These are phyloP conservation scores for Rubia peregrina DNA, from an alignment of 305 asterid species.

Conservation along the genomic window DNA sequence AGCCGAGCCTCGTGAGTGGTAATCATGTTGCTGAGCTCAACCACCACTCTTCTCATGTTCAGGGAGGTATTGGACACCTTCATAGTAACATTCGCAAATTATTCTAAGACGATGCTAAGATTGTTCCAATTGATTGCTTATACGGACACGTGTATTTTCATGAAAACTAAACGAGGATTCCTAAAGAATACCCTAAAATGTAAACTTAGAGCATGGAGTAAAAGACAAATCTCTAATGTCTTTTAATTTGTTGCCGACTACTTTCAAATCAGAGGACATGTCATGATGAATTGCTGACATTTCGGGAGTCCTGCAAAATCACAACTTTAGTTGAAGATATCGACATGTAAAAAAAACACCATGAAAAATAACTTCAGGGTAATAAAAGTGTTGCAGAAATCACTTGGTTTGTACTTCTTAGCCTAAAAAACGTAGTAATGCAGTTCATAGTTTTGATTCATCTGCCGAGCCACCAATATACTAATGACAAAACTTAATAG, in stretches of 20 bases:
- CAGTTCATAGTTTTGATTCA: background rate
- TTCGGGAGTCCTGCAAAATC: constrained; percentile 66
- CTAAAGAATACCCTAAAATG: background rate
- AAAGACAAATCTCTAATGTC: constrained; percentile 48
- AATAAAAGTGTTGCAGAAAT: too few species aligned
- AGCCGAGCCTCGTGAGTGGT: constrained; percentile 83
- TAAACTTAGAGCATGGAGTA: background rate
- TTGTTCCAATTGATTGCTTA: background rate
- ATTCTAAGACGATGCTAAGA: background rate
- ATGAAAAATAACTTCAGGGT: too few species aligned
- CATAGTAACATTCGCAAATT: too few species aligned
- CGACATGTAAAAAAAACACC: background rate
- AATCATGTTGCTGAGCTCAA: constrained; percentile 65
- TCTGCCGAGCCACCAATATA: background rate
- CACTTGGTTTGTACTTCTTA: too few species aligned
- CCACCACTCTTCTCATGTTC: constrained; percentile 51
- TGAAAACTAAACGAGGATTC: background rate
- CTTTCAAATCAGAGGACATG: constrained; percentile 56
- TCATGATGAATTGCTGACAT: constrained; percentile 94
- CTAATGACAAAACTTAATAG: too few species aligned
- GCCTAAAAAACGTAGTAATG: background rate
- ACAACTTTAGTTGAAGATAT: background rate
- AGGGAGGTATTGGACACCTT: constrained; percentile 60
- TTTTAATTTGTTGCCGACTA: constrained; percentile 54
- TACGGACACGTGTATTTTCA: too few species aligned